Evolutionary conservation across 805 yeast species (phyloP).

Genomic region (Brettanomyces anomalus): DNA sequence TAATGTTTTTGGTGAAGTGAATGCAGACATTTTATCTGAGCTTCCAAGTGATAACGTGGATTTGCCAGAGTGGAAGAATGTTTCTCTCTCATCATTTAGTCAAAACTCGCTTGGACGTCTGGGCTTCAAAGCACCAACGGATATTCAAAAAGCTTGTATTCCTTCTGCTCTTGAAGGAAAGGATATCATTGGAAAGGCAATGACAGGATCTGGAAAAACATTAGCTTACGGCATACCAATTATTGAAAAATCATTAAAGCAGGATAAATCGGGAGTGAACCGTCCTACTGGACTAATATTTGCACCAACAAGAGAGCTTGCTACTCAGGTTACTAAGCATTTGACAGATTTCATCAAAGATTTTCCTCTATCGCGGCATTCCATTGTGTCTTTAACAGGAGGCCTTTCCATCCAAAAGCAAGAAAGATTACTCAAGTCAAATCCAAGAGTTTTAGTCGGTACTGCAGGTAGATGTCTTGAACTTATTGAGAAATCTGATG

Average conservation of each 20-base stretch:
- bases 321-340: conserved; percentile 86
- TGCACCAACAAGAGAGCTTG: conserved; percentile 95
- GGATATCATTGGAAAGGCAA: conserved; percentile 92
- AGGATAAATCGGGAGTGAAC: conserved; percentile 3
- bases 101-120: conserved; percentile 52
- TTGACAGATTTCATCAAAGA: conserved; percentile 44
- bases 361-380: conserved; percentile 35
- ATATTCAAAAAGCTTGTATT: conserved; percentile 68
- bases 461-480: conserved; percentile 94
- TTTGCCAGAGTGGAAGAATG: conserved; percentile 54
- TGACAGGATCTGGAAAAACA: conserved; percentile 97
- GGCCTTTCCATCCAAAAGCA: conserved; percentile 94
- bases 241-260: conserved; percentile 49
- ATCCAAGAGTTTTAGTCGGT: conserved; percentile 80
- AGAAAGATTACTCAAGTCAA: conserved; percentile 62
- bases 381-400: conserved; percentile 80
- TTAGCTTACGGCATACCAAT: conserved; percentile 93
- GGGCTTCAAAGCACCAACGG: conserved; percentile 67
- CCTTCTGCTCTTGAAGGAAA: conserved; percentile 65
- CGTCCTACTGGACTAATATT: conserved; percentile 70
- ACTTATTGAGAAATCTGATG: conserved; percentile 54
- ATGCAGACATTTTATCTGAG: conserved; percentile 6
- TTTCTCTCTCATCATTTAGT: conserved; percentile 42
- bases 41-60: conserved; percentile 28
- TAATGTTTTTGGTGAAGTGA: conserved; percentile 12